phyloP scores from a whole-genome alignment of 352 stramenopile species.

The Pythium pectinolyticum region DNA sequence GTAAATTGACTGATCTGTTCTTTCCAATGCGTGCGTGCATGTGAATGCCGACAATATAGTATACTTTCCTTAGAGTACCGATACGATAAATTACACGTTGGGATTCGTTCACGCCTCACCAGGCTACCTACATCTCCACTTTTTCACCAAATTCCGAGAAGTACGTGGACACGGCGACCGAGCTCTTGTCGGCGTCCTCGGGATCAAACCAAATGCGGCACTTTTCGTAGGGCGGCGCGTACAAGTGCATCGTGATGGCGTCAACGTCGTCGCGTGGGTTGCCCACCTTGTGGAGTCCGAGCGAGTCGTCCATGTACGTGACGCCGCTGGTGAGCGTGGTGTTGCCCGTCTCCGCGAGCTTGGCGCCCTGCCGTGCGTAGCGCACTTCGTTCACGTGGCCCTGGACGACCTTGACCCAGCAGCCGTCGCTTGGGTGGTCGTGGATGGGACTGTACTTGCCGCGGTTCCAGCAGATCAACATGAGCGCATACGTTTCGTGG shows the following conservation, averaged over 20 bases:
- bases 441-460: slow-evolving; percentile 90
- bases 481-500: slow-evolving; percentile 88
- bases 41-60: too few species aligned
- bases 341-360: slow-evolving; percentile 65
- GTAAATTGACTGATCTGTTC: too few species aligned
- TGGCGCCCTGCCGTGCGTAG: slow-evolving; percentile 54
- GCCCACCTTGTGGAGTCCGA: slow-evolving; percentile 92
- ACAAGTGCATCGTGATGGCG: slow-evolving; percentile 93
- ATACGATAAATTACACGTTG: slow-evolving; percentile 60
- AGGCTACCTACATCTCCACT: background rate
- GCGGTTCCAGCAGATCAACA: slow-evolving; percentile 92
- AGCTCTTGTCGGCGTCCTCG: slow-evolving; percentile 48
- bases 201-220: slow-evolving; percentile 87
- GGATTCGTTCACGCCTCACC: slow-evolving; percentile 60
- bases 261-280: slow-evolving; percentile 65
- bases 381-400: slow-evolving; percentile 88
- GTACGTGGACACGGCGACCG: slow-evolving; percentile 56
- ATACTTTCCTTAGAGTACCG: too few species aligned
- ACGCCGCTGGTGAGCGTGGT: slow-evolving; percentile 63
- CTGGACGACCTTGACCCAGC: slow-evolving; percentile 89
- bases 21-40: too few species aligned
- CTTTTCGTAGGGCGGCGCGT: slow-evolving; percentile 90
- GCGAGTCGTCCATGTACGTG: slow-evolving; percentile 90
- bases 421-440: slow-evolving; percentile 92
- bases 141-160: slow-evolving; percentile 71